phyloP scores from a whole-genome alignment of 2,329 filamentous ascomycete genomes.

The Diaporthe ilicicola region DNA sequence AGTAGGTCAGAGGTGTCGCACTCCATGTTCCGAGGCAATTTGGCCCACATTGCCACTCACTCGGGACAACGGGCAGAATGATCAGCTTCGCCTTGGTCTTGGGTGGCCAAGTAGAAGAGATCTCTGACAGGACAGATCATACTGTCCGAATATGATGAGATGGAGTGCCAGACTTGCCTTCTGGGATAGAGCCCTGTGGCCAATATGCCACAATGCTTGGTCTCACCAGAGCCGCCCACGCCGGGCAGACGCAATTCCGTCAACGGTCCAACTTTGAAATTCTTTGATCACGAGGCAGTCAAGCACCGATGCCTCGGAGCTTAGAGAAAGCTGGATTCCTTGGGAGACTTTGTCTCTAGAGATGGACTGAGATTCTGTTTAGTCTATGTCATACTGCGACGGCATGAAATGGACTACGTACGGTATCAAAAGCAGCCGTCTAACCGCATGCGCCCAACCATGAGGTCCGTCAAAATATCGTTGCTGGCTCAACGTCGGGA shows the following conservation, averaged over 20 bases:
- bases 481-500: conserved; percentile 23
- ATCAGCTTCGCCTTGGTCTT: neutral
- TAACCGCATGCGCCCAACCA: neutral
- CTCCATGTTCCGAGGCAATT: neutral
- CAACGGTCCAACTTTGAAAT: neutral
- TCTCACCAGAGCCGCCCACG: neutral
- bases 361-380: conserved; percentile 9
- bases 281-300: neutral
- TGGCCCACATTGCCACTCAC: neutral
- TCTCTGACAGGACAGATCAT: neutral
- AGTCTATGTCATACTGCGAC: conserved; percentile 9
- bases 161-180: neutral
- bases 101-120: neutral
- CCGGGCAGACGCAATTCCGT: neutral
- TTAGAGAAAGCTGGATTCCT: neutral
- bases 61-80: neutral
- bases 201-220: neutral
- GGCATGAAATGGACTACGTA: conserved; percentile 19
- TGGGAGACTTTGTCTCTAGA: neutral
- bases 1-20: neutral
- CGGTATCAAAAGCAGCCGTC: neutral
- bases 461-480: neutral
- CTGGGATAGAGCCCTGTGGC: neutral
- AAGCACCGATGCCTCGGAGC: neutral
- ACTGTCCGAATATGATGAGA: neutral